Evolutionary conservation across 495 filamentous ascomycete species (phyloP).

Genomic region (Apiosordaria backusii): DNA sequence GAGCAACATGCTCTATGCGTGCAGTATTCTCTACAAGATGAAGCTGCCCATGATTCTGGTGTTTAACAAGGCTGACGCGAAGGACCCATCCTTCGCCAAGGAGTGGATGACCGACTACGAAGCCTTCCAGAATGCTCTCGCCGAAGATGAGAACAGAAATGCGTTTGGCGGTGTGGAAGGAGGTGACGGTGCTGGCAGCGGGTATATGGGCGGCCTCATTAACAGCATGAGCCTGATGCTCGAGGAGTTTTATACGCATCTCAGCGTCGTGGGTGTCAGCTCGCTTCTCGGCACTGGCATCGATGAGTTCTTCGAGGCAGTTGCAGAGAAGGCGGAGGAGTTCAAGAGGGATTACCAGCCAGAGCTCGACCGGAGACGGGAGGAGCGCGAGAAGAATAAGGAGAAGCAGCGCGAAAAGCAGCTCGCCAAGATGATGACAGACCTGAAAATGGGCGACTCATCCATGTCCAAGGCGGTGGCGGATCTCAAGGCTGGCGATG

Average conservation of each 20-base stretch:
- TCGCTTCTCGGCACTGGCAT: slow-evolving; percentile 90
- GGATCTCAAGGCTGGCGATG: slow-evolving; percentile 48
- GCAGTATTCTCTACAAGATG: slow-evolving; percentile 97
- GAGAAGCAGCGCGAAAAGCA: slow-evolving; percentile 68
- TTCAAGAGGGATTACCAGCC: slow-evolving; percentile 90
- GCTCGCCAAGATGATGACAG: slow-evolving; percentile 87
- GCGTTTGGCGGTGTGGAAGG: slow-evolving; percentile 74
- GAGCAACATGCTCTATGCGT: slow-evolving; percentile 99
- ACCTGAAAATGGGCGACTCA: slow-evolving; percentile 67
- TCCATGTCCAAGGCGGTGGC: slow-evolving; percentile 31
- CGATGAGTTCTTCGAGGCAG: slow-evolving; percentile 87
- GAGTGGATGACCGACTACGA: slow-evolving; percentile 99
- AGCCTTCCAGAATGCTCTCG: slow-evolving; percentile 83
- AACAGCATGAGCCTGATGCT: slow-evolving; percentile 98
- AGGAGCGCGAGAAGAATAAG: slow-evolving; percentile 72
- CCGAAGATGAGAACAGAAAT: slow-evolving; percentile 71
- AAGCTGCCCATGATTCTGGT: slow-evolving; percentile 97
- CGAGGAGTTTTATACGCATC: slow-evolving; percentile 93
- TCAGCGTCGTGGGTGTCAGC: slow-evolving; percentile 88
- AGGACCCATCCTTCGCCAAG: slow-evolving; percentile 86
- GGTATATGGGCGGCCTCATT: slow-evolving; percentile 93
- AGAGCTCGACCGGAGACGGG: slow-evolving; percentile 75
- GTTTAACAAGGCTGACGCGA: slow-evolving; percentile 97
- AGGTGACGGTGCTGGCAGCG: slow-evolving; percentile 65
- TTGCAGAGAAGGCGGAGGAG: slow-evolving; percentile 79